Conservation (phyloP, 208 protist species). For the Angomonas desouzai region DNA sequence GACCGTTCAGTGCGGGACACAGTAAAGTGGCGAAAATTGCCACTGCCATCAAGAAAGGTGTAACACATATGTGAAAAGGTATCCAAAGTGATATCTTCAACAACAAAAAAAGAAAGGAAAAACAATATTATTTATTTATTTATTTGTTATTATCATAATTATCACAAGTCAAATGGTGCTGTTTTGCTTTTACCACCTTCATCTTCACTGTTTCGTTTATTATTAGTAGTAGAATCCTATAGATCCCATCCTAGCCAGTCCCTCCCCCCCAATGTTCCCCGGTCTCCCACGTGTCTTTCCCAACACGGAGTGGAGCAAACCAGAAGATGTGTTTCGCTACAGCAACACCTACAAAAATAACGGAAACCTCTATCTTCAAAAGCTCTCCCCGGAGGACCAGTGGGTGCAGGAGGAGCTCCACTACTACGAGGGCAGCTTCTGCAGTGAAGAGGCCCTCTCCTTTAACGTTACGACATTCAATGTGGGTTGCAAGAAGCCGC, state of each 20-base stretch:
- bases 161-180: not conserved
- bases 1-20: not conserved
- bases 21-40: not conserved
- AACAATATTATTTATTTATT: not conserved
- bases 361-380: conserved; percentile 11
- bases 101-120: too few relatives aligned
- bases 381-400: conserved; percentile 34
- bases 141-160: not conserved
- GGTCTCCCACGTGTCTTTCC: conserved; percentile 60
- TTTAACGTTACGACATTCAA: conserved; percentile 83
- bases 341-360: conserved; percentile 4
- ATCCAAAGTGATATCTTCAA: too few relatives aligned
- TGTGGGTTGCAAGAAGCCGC: conserved; percentile 80
- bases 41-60: not conserved
- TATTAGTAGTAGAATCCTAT: conserved; percentile 3
- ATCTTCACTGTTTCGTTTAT: too few relatives aligned
- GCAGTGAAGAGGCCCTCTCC: conserved; percentile 48
- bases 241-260: not conserved
- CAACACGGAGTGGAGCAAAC: conserved; percentile 34
- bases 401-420: conserved; percentile 79
- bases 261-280: conserved; percentile 27
- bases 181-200: not conserved
- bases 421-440: conserved; percentile 73
- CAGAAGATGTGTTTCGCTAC: conserved; percentile 46
- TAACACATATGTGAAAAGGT: too few relatives aligned